Evolutionary conservation across 208 protist species (phyloP).

Genomic region (Wallacemonas collosoma): DNA sequence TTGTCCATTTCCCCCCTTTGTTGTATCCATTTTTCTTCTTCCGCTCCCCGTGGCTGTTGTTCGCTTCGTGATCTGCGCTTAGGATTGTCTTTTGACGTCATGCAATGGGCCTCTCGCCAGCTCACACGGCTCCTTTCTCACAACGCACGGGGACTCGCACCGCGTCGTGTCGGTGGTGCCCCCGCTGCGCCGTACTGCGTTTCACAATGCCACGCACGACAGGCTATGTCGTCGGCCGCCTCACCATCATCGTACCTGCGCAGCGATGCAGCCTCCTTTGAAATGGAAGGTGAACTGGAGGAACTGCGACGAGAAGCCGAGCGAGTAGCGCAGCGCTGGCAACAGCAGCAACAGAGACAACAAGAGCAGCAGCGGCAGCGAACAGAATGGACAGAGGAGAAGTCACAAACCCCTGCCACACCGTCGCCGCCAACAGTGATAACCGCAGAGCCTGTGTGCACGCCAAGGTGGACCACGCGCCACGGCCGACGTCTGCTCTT

Average conservation of each 20-base stretch:
- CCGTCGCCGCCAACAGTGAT: neutral
- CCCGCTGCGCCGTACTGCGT: no score
- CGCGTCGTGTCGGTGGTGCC: neutral
- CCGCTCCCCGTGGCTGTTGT: neutral
- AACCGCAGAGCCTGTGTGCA: neutral
- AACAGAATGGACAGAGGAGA: neutral
- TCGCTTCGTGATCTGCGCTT: no score
- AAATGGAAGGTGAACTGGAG: constrained; percentile 26
- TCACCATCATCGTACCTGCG: neutral
- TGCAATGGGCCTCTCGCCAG: neutral
- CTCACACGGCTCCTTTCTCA: neutral
- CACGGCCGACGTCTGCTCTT: neutral
- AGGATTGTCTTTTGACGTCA: neutral
- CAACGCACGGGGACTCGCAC: neutral
- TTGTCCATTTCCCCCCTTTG: constrained; percentile 17
- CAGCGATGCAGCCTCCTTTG: constrained; percentile 25
- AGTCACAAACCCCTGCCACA: neutral
- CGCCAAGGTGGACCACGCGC: neutral
- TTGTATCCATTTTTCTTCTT: constrained; percentile 25
- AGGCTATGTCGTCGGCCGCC: neutral
- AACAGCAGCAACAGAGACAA: no score
- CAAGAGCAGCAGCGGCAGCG: no score
- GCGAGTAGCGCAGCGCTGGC: neutral
- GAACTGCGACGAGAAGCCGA: constrained; percentile 19
- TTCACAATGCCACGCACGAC: neutral